A percentile compares a stretch with the other conserved stretches of the same genome.
These are phyloP conservation scores for Porogramme epimiltina DNA, from an alignment of 1,284 basidiomycete genomes.

Conservation along the genomic window DNA sequence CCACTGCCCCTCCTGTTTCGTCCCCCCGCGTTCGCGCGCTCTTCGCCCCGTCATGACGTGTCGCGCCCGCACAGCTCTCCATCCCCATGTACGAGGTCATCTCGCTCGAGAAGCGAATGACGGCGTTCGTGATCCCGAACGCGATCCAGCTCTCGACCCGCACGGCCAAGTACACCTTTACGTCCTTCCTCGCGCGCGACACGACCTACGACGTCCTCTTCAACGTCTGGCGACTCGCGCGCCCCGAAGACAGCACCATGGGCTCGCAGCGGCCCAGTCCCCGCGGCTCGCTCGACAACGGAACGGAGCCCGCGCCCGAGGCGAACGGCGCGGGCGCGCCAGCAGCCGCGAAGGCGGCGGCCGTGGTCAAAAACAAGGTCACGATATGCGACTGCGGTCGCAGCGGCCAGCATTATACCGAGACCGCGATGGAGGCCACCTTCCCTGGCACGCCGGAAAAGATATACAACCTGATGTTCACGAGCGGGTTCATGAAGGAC, in stretches of 20 bases:
- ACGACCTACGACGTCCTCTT: conserved; percentile 95
- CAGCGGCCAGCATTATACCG: conserved; percentile 72
- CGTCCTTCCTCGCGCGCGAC: conserved; percentile 95
- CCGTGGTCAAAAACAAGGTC: conserved; percentile 39
- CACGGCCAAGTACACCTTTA: conserved; percentile 88
- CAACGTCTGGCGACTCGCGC: conserved; percentile 93
- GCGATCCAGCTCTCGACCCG: conserved; percentile 91
- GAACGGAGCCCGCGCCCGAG: conserved; percentile 9
- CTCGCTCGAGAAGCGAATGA: conserved; percentile 96
- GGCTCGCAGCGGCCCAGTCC: conserved; percentile 27
- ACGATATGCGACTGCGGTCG: conserved; percentile 81
- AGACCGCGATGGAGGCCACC: conserved; percentile 76
- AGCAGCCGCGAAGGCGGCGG: conserved; percentile 10
- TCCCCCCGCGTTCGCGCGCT: neutral
- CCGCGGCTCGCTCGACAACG: conserved; percentile 28
- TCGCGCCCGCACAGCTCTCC: conserved; percentile 61
- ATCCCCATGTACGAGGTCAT: conserved; percentile 92
- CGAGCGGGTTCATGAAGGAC: conserved; percentile 93
- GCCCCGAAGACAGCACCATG: conserved; percentile 68
- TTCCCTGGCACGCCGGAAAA: conserved; percentile 92
- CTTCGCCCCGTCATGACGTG: conserved; percentile 11
- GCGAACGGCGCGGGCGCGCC: conserved; percentile 2
- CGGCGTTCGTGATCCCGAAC: conserved; percentile 97
- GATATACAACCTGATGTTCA: conserved; percentile 95
- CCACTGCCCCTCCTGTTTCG: neutral